phyloP scores from a whole-genome alignment of 768 basidiomycete genomes.

The Pluteus cervinus region DNA sequence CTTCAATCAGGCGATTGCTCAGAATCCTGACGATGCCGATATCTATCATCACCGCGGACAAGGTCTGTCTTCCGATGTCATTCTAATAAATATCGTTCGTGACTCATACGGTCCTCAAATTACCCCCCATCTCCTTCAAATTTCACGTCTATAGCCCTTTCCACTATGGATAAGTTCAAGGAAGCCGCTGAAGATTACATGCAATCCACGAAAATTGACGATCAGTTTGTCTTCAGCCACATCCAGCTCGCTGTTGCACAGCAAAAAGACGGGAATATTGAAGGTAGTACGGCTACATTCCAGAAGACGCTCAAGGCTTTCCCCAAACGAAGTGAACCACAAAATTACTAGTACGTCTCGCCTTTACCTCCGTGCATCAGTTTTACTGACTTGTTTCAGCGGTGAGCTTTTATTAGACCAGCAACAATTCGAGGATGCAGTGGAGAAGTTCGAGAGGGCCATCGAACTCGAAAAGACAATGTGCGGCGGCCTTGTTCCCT shows the following conservation, averaged over 20 bases:
- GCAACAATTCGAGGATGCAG: constrained; percentile 76
- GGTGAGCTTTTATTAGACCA: constrained; percentile 94
- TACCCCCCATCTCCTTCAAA: constrained; percentile 2
- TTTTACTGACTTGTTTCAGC: constrained; percentile 30
- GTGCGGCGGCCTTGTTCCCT: constrained; percentile 31
- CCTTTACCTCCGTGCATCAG: not conserved
- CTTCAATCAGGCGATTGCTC: constrained; percentile 82
- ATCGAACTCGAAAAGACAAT: constrained; percentile 81
- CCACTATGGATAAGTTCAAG: constrained; percentile 86
- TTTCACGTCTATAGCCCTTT: constrained; percentile 72
- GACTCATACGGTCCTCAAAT: too few species aligned
- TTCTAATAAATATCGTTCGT: too few species aligned
- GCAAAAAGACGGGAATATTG: constrained; percentile 79
- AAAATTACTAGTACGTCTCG: constrained; percentile 82
- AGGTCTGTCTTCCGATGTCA: constrained; percentile 54
- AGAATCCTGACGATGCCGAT: constrained; percentile 83
- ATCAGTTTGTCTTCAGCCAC: constrained; percentile 89
- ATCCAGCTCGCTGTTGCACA: constrained; percentile 96
- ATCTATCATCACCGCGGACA: constrained; percentile 99
- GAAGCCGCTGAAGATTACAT: constrained; percentile 87
- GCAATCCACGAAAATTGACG: constrained; percentile 79
- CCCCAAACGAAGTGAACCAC: constrained; percentile 83
- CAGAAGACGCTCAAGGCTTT: constrained; percentile 76
- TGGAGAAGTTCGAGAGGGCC: constrained; percentile 89
- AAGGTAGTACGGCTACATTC: constrained; percentile 87